Conservation (phyloP, 148 eudicot genomes). For the Euryodendron excelsum region DNA sequence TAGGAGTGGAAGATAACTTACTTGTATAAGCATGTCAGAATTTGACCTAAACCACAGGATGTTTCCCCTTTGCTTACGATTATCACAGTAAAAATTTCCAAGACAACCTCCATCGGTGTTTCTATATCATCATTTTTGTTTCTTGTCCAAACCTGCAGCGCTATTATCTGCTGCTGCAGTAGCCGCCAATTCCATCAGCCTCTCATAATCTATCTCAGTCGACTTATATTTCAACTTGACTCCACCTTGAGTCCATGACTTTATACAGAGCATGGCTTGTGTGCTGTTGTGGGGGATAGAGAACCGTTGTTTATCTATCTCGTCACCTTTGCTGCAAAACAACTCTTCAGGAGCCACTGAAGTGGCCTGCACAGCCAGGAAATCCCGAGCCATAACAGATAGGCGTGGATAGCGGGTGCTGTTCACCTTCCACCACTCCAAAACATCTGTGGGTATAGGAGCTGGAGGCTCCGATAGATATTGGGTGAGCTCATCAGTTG, state of each 20-base stretch:
- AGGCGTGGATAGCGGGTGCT: conserved; percentile 72
- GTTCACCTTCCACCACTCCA: conserved; percentile 89
- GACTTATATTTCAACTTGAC: conserved; percentile 55
- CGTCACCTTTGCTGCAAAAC: conserved; percentile 66
- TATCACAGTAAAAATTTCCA: neutral
- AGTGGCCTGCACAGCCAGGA: conserved; percentile 71
- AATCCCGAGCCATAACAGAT: conserved; percentile 80
- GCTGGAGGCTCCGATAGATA: conserved; percentile 77
- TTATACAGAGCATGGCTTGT: conserved; percentile 55
- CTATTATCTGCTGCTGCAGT: conserved; percentile 26
- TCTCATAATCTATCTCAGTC: conserved; percentile 61
- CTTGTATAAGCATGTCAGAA: neutral
- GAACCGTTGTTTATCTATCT: conserved; percentile 50
- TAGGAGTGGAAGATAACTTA: neutral
- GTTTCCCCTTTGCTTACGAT: neutral
- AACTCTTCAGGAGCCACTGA: conserved; percentile 70
- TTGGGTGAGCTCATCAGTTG: conserved; percentile 74
- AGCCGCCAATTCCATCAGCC: conserved; percentile 62
- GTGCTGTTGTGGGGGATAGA: conserved; percentile 36
- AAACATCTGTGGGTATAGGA: conserved; percentile 65
- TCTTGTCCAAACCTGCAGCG: conserved; percentile 47
- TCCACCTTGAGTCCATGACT: conserved; percentile 66
- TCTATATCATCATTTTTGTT: conserved; percentile 35
- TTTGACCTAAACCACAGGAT: neutral
- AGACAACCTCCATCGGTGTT: too few relatives aligned